These are phyloP conservation scores for Evernia prunastri DNA, from an alignment of 495 filamentous ascomycete species.

Conservation along the genomic window DNA sequence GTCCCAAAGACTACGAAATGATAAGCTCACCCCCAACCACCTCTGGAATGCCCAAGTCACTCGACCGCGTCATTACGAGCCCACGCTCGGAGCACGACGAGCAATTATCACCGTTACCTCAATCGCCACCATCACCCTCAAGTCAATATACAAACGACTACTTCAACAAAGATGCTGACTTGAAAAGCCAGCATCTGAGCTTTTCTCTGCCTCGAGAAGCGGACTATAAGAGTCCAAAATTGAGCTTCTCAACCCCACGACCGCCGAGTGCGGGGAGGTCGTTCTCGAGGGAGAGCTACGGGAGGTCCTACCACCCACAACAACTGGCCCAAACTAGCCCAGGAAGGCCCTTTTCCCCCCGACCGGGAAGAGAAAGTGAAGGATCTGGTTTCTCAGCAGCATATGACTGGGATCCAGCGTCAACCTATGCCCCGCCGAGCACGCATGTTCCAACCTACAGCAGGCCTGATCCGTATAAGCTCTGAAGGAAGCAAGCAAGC, in stretches of 20 bases:
- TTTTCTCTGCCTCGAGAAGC: slow-evolving; percentile 33
- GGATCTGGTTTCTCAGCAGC: slow-evolving; percentile 8
- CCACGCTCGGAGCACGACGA: slow-evolving; percentile 12
- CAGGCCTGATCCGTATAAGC: slow-evolving; percentile 2
- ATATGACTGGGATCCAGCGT: slow-evolving; percentile 35
- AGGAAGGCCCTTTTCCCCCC: slow-evolving; percentile 7
- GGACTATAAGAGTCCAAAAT: slow-evolving; percentile 48
- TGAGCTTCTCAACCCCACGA: slow-evolving; percentile 55
- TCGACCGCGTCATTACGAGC: slow-evolving; percentile 40
- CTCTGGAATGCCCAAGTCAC: slow-evolving; percentile 32
- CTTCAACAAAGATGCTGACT: slow-evolving; percentile 31
- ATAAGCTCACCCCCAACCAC: slow-evolving; percentile 42
- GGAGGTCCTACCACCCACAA: slow-evolving; percentile 1
- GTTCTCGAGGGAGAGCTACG: slow-evolving; percentile 11
- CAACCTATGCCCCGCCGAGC: slow-evolving; percentile 31
- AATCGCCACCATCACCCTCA: slow-evolving; percentile 38
- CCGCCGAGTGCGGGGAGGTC: slow-evolving; percentile 19
- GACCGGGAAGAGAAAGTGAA: slow-evolving; percentile 10
- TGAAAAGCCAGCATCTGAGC: slow-evolving; percentile 7
- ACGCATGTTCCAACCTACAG: slow-evolving; percentile 30
- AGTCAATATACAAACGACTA: slow-evolving; percentile 24
- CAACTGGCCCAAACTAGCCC: background rate
- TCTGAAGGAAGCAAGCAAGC: background rate
- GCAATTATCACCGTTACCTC: slow-evolving; percentile 10
- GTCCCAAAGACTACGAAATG: slow-evolving; percentile 77